Conservation (phyloP, 495 filamentous ascomycete genomes). For the Stereocaulon alpinum region DNA sequence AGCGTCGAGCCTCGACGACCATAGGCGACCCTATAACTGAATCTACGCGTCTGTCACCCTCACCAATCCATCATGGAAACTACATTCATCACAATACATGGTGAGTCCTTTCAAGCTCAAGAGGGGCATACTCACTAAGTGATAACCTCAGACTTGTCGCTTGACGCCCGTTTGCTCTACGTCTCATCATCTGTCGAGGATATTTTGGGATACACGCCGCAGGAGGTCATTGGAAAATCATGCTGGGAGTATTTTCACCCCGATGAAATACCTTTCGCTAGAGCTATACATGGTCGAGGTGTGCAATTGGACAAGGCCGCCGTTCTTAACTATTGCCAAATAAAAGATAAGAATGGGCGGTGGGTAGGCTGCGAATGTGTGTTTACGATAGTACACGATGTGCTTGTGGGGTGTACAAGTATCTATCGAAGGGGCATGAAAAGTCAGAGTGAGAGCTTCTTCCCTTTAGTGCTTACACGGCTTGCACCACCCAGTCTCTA, state of each 20-base stretch:
- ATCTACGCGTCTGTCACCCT: neutral
- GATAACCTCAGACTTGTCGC: constrained; percentile 47
- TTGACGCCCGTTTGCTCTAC: constrained; percentile 73
- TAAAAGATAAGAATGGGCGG: constrained; percentile 55
- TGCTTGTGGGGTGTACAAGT: constrained; percentile 75
- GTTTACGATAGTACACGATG: constrained; percentile 81
- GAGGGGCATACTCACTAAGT: constrained; percentile 13
- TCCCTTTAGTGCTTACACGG: neutral
- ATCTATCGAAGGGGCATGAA: constrained; percentile 60
- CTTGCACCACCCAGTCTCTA: neutral
- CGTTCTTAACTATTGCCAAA: constrained; percentile 67
- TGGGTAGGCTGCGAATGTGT: constrained; percentile 83
- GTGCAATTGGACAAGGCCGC: constrained; percentile 77
- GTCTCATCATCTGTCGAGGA: constrained; percentile 74
- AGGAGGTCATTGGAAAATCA: constrained; percentile 65
- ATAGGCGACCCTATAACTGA: neutral
- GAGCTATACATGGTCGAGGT: constrained; percentile 59
- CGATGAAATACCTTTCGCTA: constrained; percentile 67
- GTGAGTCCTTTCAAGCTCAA: constrained; percentile 38
- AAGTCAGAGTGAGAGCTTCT: constrained; percentile 58
- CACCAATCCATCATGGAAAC: constrained; percentile 56
- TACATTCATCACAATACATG: constrained; percentile 90
- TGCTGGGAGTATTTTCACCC: constrained; percentile 84
- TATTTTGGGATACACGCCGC: constrained; percentile 69
- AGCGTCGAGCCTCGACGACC: neutral